Conservation (phyloP, 2,329 filamentous ascomycete genomes). For the Ophiostoma fasciatum region DNA sequence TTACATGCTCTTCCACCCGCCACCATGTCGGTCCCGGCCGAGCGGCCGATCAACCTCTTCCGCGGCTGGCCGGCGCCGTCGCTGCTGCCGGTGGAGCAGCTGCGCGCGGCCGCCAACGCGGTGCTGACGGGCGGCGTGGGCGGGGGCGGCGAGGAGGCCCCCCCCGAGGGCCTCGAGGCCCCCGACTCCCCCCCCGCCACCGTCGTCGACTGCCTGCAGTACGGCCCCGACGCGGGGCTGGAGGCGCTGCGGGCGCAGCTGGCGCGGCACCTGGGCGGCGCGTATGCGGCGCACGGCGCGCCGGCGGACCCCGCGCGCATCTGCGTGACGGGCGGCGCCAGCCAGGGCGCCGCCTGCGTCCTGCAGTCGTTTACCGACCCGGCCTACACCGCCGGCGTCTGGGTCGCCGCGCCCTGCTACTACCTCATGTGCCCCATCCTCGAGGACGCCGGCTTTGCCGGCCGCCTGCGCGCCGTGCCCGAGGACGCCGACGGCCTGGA, state of each 20-base stretch:
- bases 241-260: conserved; percentile 52
- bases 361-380: conserved; percentile 73
- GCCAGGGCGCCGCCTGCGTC: conserved; percentile 65
- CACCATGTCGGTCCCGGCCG: conserved; percentile 4
- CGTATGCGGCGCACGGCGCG: conserved; percentile 30
- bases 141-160: no score
- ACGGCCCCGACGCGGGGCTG: conserved; percentile 66
- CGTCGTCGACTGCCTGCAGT: conserved; percentile 52
- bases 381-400: conserved; percentile 56
- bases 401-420: conserved; percentile 72
- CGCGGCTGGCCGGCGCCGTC: conserved; percentile 50
- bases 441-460: conserved; percentile 60
- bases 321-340: conserved; percentile 72
- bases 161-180: no score
- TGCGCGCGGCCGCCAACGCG: conserved; percentile 44
- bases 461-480: conserved; percentile 51
- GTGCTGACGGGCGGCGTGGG: conserved; percentile 50
- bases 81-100: conserved; percentile 49
- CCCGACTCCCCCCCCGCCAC: no score
- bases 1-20: no score
- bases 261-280: conserved; percentile 52
- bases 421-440: conserved; percentile 78
- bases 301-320: conserved; percentile 41
- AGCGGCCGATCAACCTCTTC: conserved; percentile 45
- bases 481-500: conserved; percentile 71